Evolutionary conservation across 768 basidiomycete genomes (phyloP), one percentile per base, ranked within the genome.

Genomic region (Tylopilus rubrobrunneus): DNA sequence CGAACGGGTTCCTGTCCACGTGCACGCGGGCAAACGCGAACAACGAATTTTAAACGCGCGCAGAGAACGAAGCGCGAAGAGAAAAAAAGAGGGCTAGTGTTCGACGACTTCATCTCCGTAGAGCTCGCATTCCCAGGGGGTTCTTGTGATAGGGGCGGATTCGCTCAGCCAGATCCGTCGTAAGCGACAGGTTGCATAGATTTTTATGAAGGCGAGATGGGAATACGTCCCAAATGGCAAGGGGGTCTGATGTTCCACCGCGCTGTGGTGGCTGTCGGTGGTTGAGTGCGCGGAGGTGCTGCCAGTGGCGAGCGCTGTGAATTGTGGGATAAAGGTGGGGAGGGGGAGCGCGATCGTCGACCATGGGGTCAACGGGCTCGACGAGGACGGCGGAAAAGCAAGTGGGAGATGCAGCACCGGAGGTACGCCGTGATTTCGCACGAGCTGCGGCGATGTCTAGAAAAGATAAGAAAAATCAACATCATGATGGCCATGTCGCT

Each of bases 71-170:
- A 37, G 15, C 5, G 36, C 6, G 29, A 17, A 7, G 12, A 17
- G 14, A 37, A 15, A 37, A 15, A n/a, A 37, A 17, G 17, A 14
- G 12, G 14, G 34, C 34, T 36, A 17, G 36, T 17, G 36, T 37
- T 17, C 36, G 52, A 59, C 55, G 47, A 44, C 52, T 66, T 71
- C 63, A 70, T 70, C 61, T 62, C 71, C 69, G 64, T 87, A 89
- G 43, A 90, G 72, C 63, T 84, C 79, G 65, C 90, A 89, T 71
- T 91, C 89, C 87, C 86, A 89, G 31, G 88, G 86, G 8, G 76
- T 66, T 56, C 73, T 76, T 55, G 82, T 78, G 50, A 71, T 67
- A 51, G 79, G 77, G 9, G 77, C 77, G 44, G 67, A 71, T 57
- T 86, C 79, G 58, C 78, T 81, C 67, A 90, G 81, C 89, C 89